Evolutionary conservation across 164 flowering plant species (phyloP).

Genomic region (Magnolia sinica): DNA sequence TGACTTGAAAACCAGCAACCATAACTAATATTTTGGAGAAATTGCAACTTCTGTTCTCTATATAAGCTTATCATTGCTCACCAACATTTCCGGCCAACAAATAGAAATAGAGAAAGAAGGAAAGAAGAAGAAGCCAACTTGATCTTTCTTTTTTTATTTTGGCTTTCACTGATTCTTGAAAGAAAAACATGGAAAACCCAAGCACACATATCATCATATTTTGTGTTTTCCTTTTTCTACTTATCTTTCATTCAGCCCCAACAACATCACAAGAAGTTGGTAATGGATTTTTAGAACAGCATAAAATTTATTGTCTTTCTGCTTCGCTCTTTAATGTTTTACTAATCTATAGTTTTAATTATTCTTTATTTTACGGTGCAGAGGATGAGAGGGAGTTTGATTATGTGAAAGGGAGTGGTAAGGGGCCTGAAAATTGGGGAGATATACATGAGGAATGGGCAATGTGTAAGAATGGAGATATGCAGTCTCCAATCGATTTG

Average conservation of each 20-base stretch:
- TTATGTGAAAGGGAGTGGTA: conserved; percentile 25
- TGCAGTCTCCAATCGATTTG: conserved; percentile 72
- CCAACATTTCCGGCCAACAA: not conserved
- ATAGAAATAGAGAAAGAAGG: not conserved
- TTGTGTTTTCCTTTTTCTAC: not conserved
- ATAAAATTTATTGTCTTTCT: not conserved
- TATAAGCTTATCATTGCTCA: not conserved
- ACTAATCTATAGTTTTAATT: not conserved
- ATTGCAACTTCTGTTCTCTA: not conserved
- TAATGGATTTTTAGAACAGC: not conserved
- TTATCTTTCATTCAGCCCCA: not conserved
- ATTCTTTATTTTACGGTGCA: conserved; percentile 5
- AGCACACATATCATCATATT: not conserved
- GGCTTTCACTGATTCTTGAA: not conserved
- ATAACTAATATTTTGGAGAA: too few species aligned
- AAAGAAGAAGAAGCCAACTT: not conserved
- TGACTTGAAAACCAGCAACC: too few species aligned
- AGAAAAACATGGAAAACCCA: not conserved
- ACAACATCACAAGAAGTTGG: conserved; percentile 3
- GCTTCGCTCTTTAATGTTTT: not conserved
- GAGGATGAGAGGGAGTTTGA: conserved; percentile 52
- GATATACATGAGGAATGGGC: conserved; percentile 44
- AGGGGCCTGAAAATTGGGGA: conserved; percentile 52
- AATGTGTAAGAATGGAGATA: conserved; percentile 34
- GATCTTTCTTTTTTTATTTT: not conserved